A percentile compares a stretch with the other conserved stretches of the same genome.
These are phyloP conservation scores for Aspergillus carbonarius DNA, from an alignment of 2,329 filamentous ascomycete species.

Conservation along the genomic window DNA sequence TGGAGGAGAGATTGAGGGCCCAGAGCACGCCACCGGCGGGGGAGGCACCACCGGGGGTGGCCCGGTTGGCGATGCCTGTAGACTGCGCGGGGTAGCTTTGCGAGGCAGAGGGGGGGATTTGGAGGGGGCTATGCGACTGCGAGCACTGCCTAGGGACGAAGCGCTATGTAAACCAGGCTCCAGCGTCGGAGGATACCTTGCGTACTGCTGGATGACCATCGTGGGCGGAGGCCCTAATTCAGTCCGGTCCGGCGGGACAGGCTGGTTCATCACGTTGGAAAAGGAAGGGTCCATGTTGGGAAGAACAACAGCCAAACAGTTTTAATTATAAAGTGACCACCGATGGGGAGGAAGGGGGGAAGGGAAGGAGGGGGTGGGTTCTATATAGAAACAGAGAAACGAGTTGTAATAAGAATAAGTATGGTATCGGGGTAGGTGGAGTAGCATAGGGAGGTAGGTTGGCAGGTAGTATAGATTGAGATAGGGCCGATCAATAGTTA, in stretches of 20 bases:
- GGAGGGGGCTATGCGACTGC: slow-evolving; percentile 31
- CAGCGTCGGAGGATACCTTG: slow-evolving; percentile 35
- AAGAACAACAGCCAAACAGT: background rate
- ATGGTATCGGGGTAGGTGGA: background rate
- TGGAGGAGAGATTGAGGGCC: slow-evolving; percentile 43
- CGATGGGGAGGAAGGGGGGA: no score
- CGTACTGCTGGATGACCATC: slow-evolving; percentile 41
- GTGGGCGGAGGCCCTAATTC: slow-evolving; percentile 26
- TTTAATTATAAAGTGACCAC: background rate
- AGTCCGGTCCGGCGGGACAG: slow-evolving; percentile 20
- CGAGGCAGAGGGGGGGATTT: slow-evolving; percentile 40
- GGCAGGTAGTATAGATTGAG: background rate
- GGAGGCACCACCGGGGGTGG: slow-evolving; percentile 29
- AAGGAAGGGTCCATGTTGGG: slow-evolving; percentile 35
- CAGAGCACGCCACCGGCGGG: slow-evolving; percentile 30
- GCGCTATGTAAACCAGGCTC: slow-evolving; percentile 38
- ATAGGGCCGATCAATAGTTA: background rate
- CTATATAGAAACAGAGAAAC: background rate
- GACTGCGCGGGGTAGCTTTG: slow-evolving; percentile 38
- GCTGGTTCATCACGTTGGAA: slow-evolving; percentile 28
- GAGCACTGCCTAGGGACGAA: slow-evolving; percentile 38
- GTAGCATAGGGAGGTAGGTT: background rate
- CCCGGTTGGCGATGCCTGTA: slow-evolving; percentile 41
- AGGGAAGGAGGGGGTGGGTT: background rate
- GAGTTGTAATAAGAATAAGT: background rate